Base-by-base conservation (phyloP, 345 rosid genomes). In the Eutrema heterophyllum region DNA sequence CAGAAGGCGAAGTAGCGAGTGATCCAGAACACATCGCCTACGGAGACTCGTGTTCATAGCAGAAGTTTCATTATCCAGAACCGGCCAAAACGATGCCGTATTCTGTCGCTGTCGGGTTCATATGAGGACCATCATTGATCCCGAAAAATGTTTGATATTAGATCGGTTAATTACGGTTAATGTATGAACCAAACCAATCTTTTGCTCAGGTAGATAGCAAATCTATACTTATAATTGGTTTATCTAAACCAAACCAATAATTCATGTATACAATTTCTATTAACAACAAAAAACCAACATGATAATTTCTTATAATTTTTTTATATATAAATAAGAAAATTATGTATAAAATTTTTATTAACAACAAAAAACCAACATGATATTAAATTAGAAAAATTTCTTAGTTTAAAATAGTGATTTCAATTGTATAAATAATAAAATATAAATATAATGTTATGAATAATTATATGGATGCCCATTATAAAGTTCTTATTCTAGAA, bases 61-160 rank as follows among this genome's bases (percentile, higher is more conserved):
- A 0, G 70, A 67, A 2, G 89, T 88, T 65, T 98, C 96, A 39
- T 95, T 90, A 2, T 4, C 96, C 99, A 0, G 77, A 62, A 44
- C 99, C 99, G 0, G 80, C 73, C 71, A 85, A 53, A 8, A 92
- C 93, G 1, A 92, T 64, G 5, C 96, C 97, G n/a, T 86, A 95
- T 35, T 95, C 97, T 0, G 96, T 89, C 0, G 97, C 96, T 4
- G 77, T 83, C 12, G 97, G 96, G 72, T 95, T 95, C 80, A 90
- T 81, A 65, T 95, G 98, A 0, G 97, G 99, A n/a, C 94, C 96
- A 95, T 70, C 99, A 95, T 92, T 21, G 97, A 83, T 67, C 99
- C 99, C 96, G 75, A 9, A 30, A 40, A 1, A 5, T 1, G 18
- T 74, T 48, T 48, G 7, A 32, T 33, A 35, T 3, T 10, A 4